Conservation (phyloP, 768 basidiomycete genomes). For the Pulveroboletus sp. region DNA sequence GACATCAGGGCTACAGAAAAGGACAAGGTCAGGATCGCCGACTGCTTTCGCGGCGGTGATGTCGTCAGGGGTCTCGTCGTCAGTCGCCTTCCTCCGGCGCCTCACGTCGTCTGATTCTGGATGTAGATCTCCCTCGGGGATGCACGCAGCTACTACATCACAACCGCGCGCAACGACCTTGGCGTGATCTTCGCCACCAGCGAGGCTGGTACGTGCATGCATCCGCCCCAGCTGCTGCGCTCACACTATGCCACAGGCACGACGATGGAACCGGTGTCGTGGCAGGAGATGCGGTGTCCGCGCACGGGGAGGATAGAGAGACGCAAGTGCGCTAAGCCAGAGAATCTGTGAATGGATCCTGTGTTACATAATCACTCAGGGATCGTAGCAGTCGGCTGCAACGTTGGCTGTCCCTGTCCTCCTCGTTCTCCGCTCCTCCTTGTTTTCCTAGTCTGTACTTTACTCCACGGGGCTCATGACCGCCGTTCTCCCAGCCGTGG, state of each 20-base stretch:
- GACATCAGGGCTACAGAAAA: slow-evolving; percentile 90
- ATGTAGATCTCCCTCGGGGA: slow-evolving; percentile 85
- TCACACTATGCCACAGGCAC: slow-evolving; percentile 43
- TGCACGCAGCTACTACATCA: slow-evolving; percentile 86
- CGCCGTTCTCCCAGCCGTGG: slow-evolving; percentile 57
- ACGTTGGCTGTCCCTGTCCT: slow-evolving; percentile 9
- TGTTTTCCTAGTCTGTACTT: slow-evolving; percentile 21
- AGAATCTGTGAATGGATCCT: slow-evolving; percentile 42
- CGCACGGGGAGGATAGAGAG: slow-evolving; percentile 75
- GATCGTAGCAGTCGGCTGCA: slow-evolving; percentile 4
- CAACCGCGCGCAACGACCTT: slow-evolving; percentile 84
- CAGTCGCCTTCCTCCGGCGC: slow-evolving; percentile 25
- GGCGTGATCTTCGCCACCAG: slow-evolving; percentile 90
- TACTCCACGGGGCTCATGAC: slow-evolving; percentile 42
- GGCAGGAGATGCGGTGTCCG: slow-evolving; percentile 89
- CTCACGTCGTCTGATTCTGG: slow-evolving; percentile 3
- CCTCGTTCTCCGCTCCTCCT: background rate
- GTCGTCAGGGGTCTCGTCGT: slow-evolving; percentile 86
- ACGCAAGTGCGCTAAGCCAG: slow-evolving; percentile 84
- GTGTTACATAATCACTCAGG: slow-evolving; percentile 20
- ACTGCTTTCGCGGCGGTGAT: slow-evolving; percentile 90
- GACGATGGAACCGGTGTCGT: slow-evolving; percentile 81
- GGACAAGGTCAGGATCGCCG: slow-evolving; percentile 82
- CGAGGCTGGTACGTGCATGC: slow-evolving; percentile 61
- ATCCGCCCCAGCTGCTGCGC: background rate